A percentile compares a stretch with the other conserved stretches of the same genome.
These are phyloP conservation scores for Malus hybrid DNA, from an alignment of 331 rosid genomes.

Conservation along the genomic window DNA sequence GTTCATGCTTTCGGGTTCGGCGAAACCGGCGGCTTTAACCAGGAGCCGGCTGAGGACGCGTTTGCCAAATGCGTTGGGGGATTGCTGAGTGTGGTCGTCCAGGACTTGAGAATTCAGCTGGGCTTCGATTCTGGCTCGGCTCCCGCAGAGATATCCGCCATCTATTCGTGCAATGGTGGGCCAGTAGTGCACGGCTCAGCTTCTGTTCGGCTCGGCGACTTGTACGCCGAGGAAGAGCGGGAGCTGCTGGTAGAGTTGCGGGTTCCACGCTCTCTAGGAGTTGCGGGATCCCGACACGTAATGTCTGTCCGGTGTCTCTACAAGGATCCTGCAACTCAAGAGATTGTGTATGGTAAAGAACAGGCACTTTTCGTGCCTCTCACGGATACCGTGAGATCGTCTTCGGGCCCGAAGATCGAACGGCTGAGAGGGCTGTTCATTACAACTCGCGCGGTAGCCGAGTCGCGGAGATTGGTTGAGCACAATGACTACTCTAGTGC, in stretches of 20 bases:
- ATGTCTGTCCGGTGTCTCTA: conserved; percentile 72
- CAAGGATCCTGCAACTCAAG: conserved; percentile 74
- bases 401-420: conserved; percentile 27
- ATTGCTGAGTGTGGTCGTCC: conserved; percentile 73
- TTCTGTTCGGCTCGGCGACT: conserved; percentile 75
- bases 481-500: conserved; percentile 21
- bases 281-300: conserved; percentile 48
- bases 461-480: conserved; percentile 55
- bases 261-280: conserved; percentile 31
- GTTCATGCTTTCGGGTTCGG: conserved; percentile 81
- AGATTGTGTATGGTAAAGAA: conserved; percentile 62
- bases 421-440: conserved; percentile 56
- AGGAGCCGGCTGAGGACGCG: conserved; percentile 71
- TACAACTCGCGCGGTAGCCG: conserved; percentile 75
- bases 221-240: conserved; percentile 85
- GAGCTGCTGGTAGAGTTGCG: conserved; percentile 70
- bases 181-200: conserved; percentile 57
- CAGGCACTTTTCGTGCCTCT: conserved; percentile 52
- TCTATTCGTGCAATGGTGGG: conserved; percentile 60
- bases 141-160: conserved; percentile 52
- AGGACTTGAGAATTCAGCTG: conserved; percentile 67
- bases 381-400: conserved; percentile 24
- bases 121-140: conserved; percentile 37
- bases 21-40: conserved; percentile 36
- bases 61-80: conserved; percentile 81